These are phyloP conservation scores for Metschnikowia bowlesiae DNA, from an alignment of 805 yeast species.

Conservation along the genomic window DNA sequence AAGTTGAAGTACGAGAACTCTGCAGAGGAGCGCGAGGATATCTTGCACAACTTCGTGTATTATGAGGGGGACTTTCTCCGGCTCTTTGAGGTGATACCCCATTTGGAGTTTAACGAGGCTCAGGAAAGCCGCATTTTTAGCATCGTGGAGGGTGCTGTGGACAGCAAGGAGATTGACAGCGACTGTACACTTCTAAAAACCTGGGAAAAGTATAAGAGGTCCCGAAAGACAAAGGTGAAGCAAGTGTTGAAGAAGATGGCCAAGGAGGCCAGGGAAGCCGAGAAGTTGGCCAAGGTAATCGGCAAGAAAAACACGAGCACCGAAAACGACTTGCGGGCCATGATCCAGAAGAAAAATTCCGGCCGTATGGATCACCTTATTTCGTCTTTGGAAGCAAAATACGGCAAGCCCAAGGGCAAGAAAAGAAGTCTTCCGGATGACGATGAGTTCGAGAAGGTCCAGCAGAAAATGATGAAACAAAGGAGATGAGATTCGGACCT, in stretches of 20 bases:
- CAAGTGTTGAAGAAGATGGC: conserved; percentile 49
- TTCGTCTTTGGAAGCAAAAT: conserved; percentile 46
- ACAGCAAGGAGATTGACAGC: conserved; percentile 32
- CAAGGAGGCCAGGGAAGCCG: conserved; percentile 65
- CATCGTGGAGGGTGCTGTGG: conserved; percentile 43
- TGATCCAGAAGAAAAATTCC: conserved; percentile 47
- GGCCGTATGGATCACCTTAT: conserved; percentile 45
- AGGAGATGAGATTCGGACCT: neutral
- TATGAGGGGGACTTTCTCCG: conserved; percentile 65
- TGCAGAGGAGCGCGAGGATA: conserved; percentile 57
- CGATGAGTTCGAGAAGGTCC: conserved; percentile 45
- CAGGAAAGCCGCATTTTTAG: conserved; percentile 61
- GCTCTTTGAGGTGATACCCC: conserved; percentile 74
- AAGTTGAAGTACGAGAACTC: conserved; percentile 57
- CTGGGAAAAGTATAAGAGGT: conserved; percentile 49
- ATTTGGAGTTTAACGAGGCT: conserved; percentile 54
- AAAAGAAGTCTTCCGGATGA: conserved; percentile 42
- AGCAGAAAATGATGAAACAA: conserved; percentile 17
- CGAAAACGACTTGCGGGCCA: conserved; percentile 41
- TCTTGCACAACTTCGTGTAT: conserved; percentile 53
- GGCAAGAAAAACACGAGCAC: conserved; percentile 23
- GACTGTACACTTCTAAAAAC: conserved; percentile 30
- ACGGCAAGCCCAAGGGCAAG: conserved; percentile 36
- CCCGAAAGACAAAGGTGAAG: conserved; percentile 44
- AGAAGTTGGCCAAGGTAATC: conserved; percentile 38